Conservation (phyloP, 192 early-diverging fungal genomes). For the Coemansia sp. region DNA sequence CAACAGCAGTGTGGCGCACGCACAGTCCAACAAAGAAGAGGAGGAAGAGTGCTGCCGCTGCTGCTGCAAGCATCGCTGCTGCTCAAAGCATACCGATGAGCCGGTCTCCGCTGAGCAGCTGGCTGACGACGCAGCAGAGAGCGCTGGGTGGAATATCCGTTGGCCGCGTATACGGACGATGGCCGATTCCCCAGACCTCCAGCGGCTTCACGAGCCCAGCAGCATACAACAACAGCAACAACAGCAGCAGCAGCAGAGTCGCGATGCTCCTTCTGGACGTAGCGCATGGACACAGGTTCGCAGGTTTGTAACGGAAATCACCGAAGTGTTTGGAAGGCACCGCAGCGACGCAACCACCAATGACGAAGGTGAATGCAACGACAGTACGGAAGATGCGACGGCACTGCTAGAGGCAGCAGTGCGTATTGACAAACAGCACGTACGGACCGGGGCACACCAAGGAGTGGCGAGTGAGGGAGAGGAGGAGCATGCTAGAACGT, state of each 20-base stretch:
- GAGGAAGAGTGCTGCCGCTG: constrained; percentile 22
- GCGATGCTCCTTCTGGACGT: background rate
- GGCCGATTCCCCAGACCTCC: constrained; percentile 50
- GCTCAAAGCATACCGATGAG: background rate
- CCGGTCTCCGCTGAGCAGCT: constrained; percentile 27
- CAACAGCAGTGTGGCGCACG: background rate
- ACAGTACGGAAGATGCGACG: background rate
- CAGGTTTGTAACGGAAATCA: constrained; percentile 35
- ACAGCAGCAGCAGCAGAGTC: background rate
- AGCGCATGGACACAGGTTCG: constrained; percentile 39
- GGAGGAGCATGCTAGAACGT: background rate
- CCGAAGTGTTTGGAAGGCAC: constrained; percentile 38
- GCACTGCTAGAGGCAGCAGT: background rate
- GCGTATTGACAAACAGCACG: background rate
- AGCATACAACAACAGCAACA: constrained; percentile 2
- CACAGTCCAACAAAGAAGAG: background rate
- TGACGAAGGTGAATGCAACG: background rate
- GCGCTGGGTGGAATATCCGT: constrained; percentile 46
- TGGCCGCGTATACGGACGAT: constrained; percentile 55
- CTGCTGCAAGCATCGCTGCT: constrained; percentile 1
- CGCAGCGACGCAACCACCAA: background rate
- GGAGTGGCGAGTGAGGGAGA: background rate
- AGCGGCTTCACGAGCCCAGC: background rate
- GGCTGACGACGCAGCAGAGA: constrained; percentile 36
- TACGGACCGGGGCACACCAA: background rate